Base-by-base conservation (phyloP, 768 basidiomycete genomes). In the Mycena rebaudengoi region DNA sequence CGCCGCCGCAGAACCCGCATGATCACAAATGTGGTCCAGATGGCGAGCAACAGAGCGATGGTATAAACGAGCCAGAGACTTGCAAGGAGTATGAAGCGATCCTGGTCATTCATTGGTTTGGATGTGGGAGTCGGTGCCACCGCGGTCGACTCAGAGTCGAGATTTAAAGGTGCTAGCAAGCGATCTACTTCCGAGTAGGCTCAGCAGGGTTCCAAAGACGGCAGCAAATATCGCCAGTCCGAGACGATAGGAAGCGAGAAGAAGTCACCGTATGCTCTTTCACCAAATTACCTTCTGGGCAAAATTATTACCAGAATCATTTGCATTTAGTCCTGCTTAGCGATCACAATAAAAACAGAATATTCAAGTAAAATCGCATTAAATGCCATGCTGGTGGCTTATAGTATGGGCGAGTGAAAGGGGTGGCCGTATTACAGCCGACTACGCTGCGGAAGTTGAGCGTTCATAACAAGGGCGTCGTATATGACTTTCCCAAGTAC, bases 401-500 rank as follows among this genome's bases (percentile, higher is more conserved):
- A n/a, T n/a, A n/a, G n/a, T n/a, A n/a, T n/a, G n/a, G n/a, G n/a
- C n/a, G n/a, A n/a, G n/a, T n/a, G n/a, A n/a, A n/a, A n/a, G n/a
- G n/a, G n/a, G n/a, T n/a, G n/a, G n/a, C n/a, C n/a, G n/a, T n/a
- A n/a, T n/a, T 50, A 65, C 2, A 65, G 58, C 58, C 20, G 54
- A 40, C 64, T 65, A 8, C 52, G 50, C 2, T n/a, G n/a, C n/a
- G n/a, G n/a, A n/a, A 41, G 33, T 11, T 37, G 64, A 1, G 40
- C 45, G 32, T 65, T 66, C 60, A 48, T 48, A 14, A 57, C 52
- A 1, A 75, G 67, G 25, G 71, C 60, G n/a, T 74, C 59, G 26
- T 75, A 69, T 44, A 78, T 56, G 13, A 56, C 68, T 25, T 67
- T 68, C 7, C 71, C 69, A 26, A 78, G 58, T 35, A 69, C 60